A percentile compares a stretch with the other conserved stretches of the same genome.
Evolutionary conservation across 805 yeast genomes (phyloP).

Genomic region (Yarrowia sp.): DNA sequence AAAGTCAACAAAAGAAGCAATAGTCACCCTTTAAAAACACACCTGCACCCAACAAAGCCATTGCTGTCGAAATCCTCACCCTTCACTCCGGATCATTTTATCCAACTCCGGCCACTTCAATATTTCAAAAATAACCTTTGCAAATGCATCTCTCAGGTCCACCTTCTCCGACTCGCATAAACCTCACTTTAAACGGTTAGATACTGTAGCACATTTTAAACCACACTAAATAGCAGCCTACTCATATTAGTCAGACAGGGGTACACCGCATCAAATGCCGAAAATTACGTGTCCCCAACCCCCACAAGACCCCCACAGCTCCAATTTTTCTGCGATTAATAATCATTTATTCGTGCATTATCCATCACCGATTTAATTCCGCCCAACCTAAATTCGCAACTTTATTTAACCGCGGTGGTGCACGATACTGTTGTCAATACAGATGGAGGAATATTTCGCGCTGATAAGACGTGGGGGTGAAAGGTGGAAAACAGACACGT

Average conservation of each 20-base stretch:
- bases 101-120: too few species aligned
- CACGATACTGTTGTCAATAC: background rate
- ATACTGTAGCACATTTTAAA: too few species aligned
- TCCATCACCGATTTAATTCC: constrained; percentile 29
- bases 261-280: background rate
- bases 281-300: too few species aligned
- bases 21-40: too few species aligned
- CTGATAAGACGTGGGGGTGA: constrained; percentile 5
- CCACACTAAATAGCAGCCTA: background rate
- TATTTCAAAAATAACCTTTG: background rate
- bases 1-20: too few species aligned
- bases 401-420: constrained; percentile 11
- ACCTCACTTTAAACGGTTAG: background rate
- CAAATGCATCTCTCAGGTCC: background rate
- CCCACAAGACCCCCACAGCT: background rate
- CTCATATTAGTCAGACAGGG: background rate
- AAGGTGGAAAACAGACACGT: background rate
- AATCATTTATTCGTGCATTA: constrained; percentile 6
- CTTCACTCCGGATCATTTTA: too few species aligned
- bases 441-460: constrained; percentile 24
- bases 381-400: constrained; percentile 4
- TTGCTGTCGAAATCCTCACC: too few species aligned
- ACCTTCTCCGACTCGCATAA: constrained; percentile 20
- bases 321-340: background rate
- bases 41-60: too few species aligned